phyloP scores from a whole-genome alignment of 345 rosid species.

The Citrus hindsii region DNA sequence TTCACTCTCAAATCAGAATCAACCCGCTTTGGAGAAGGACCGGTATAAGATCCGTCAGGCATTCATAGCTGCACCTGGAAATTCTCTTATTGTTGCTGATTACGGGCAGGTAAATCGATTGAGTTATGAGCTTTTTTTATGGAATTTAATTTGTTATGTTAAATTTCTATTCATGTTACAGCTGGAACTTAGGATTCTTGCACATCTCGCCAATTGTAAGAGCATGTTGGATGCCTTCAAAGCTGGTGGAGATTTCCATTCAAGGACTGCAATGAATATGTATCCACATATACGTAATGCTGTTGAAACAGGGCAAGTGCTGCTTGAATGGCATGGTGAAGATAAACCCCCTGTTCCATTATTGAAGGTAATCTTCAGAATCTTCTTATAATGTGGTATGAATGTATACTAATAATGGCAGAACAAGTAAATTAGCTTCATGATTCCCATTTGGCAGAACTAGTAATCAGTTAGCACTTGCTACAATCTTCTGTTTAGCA shows the following conservation, averaged over 20 bases:
- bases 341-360: constrained; percentile 94
- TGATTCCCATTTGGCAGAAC: neutral
- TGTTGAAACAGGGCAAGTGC: constrained; percentile 57
- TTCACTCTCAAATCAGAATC: constrained; percentile 52
- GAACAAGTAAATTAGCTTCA: neutral
- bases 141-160: constrained; percentile 15
- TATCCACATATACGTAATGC: constrained; percentile 87
- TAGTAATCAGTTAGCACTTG: too few relatives aligned
- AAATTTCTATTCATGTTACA: constrained; percentile 33
- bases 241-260: constrained; percentile 99
- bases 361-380: constrained; percentile 56
- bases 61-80: constrained; percentile 89
- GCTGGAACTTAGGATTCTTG: constrained; percentile 97
- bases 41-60: constrained; percentile 97
- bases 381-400: neutral
- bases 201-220: constrained; percentile 86
- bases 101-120: constrained; percentile 81
- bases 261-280: constrained; percentile 98
- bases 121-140: constrained; percentile 4
- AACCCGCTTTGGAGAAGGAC: constrained; percentile 98
- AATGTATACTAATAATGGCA: neutral
- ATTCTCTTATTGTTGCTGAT: constrained; percentile 94
- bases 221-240: constrained; percentile 97
- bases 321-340: constrained; percentile 95
- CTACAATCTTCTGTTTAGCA: neutral